Evolutionary conservation across 352 stramenopile species (phyloP), one percentile per base, ranked within the genome.

Genomic region (Phytopythium mirpurense): DNA sequence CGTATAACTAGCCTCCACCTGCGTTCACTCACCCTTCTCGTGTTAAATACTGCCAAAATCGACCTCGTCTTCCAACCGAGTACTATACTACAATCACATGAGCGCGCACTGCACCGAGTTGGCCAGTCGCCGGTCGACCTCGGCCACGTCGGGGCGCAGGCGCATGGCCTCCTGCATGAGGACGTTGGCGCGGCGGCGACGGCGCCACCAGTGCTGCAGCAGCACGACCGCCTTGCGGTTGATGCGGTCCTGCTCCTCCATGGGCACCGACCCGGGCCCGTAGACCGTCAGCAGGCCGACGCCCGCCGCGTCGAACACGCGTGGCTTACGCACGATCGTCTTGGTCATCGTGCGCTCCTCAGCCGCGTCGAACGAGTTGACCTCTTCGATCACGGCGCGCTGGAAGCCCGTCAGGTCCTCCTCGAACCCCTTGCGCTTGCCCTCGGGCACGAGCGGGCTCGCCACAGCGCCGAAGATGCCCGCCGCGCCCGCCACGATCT

Each of bases 321-420:
- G 83, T 48, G 85, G 85, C 60, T 91, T 90, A 29, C 85, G 71
- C 44, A 95, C 77, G 37, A 92, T 93, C 58, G 78, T 44, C 64
- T 93, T 95, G 19, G 82, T 92, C 83, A 93, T 93, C 24, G 83
- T 92, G 16, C 83, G 78, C 54, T 95, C 85, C 55, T 93, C 85
- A 0, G 81, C 80, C 12, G 85, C 85, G 45, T 95, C 85, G 50
- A 95, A 93, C 40, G 81, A 67, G 52, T 93, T 81, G 50, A 95
- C 85, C 64, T 95, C 85, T 43, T 92, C 79, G 26, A 95, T 93
- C 37, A 95, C 80, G 24, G 81, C 81, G 24, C 85, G 81, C 63
- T 95, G 85, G 66, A 95, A 95, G 3, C 71, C 81, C 24, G 84
- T 72, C 55, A 95, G 67, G 44, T 95, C 85, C 15, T 95, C 85